phyloP scores from a whole-genome alignment of 2,329 filamentous ascomycete species.

The Gyromitra esculenta region DNA sequence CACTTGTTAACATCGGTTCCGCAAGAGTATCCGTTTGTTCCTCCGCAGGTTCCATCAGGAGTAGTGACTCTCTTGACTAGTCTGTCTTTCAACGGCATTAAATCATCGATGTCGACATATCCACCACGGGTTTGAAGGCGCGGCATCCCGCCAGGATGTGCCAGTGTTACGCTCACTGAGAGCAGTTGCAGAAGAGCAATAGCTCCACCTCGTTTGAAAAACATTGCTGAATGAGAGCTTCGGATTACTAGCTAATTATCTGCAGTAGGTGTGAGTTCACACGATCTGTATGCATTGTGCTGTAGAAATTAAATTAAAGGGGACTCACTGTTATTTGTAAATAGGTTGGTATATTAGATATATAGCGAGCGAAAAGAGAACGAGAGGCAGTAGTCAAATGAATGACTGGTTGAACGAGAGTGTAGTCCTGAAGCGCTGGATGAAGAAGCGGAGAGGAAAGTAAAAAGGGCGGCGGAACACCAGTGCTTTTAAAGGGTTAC shows the following conservation, averaged over 20 bases:
- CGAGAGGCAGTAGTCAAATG: background rate
- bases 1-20: constrained; percentile 40
- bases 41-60: constrained; percentile 48
- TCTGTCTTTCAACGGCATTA: constrained; percentile 31
- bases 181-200: constrained; percentile 37
- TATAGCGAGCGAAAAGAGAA: background rate
- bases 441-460: background rate
- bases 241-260: background rate
- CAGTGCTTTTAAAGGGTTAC: constrained; percentile 30
- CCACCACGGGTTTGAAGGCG: constrained; percentile 39
- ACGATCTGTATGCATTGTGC: background rate
- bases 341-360: background rate
- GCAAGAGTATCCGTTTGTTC: constrained; percentile 41
- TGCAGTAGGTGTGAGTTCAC: background rate
- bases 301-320: background rate
- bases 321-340: constrained; percentile 12
- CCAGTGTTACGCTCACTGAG: constrained; percentile 20
- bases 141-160: constrained; percentile 34
- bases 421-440: constrained; percentile 24
- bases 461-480: constrained; percentile 9
- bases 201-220: constrained; percentile 34
- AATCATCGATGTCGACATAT: constrained; percentile 34
- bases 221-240: constrained; percentile 7
- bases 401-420: constrained; percentile 31
- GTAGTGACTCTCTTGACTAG: constrained; percentile 29